Evolutionary conservation across 2,329 filamentous ascomycete genomes (phyloP), one percentile per base, ranked within the genome.

Genomic region (Clonostachys byssicola): DNA sequence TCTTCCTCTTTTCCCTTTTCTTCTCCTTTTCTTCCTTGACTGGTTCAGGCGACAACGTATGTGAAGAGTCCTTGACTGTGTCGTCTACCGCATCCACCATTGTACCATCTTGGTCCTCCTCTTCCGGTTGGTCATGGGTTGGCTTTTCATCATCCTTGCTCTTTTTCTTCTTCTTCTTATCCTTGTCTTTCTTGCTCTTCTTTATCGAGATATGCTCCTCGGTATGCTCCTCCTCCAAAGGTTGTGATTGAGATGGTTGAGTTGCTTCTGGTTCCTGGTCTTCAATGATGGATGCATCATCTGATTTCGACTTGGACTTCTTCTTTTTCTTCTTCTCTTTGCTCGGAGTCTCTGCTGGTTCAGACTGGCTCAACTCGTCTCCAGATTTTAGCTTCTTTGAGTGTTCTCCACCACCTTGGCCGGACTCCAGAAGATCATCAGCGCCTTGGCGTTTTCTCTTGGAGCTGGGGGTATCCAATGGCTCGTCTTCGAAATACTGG

Each of bases 1-100:
- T 66, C 45, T 56, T 60, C 44, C 56, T 55, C 41, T 54, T 53
- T 13, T 50, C 46, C 14, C 42, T 43, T 36, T 48, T 52, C 16
- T 44, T 45, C 46, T 53, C 47, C 34, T 43, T 48, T 16, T 54
- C 49, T 42, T 46, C 40, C 20, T 50, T 49, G 16, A 44, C 30
- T 18, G 52, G 50, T 12, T 50, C 50, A 5, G 42, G 36, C 23
- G 23, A 30, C 23, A 30, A 9, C 6, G 23, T 30, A 30, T 2
- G 8, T 30, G 23, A 30, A 8, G 23, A 30, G 23, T 30, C 23
- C 23, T 30, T 10, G 23, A 30, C 23, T 30, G 23, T 30, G 8
- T 53, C 51, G 9, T 49, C 47, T 14, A 48, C 45, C 30, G 46
- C 49, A 10, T 53, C 43, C 34, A 47, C 43, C 18, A 48, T 52